Conservation (phyloP, 2,329 filamentous ascomycete genomes). For the Fusarium nisikadoi region DNA sequence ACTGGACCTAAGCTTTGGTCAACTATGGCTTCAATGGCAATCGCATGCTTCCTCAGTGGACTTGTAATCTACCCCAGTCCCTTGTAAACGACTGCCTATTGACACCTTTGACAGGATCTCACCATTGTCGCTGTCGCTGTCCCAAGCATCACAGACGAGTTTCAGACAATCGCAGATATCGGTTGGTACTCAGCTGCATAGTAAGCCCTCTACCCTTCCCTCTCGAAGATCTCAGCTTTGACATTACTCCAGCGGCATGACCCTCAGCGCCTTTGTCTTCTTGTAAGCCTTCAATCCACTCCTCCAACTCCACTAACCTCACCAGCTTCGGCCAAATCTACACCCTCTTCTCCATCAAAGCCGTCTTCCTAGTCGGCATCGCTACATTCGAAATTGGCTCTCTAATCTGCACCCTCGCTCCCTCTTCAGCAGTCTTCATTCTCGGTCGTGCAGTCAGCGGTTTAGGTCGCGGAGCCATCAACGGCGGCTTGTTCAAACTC, state of each 20-base stretch:
- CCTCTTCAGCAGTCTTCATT: conserved; percentile 50
- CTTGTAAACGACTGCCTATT: accelerated
- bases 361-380: conserved; percentile 44
- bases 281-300: not conserved
- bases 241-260: conserved; percentile 31
- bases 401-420: conserved; percentile 50
- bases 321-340: conserved; percentile 47
- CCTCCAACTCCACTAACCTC: not conserved
- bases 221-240: not conserved
- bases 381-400: conserved; percentile 48
- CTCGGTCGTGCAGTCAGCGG: conserved; percentile 52
- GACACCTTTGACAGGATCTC: conserved; percentile 15
- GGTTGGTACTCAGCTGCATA: conserved; percentile 44
- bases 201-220: not conserved
- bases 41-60: conserved; percentile 38
- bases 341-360: conserved; percentile 45
- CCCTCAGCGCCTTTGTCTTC: conserved; percentile 40
- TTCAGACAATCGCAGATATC: conserved; percentile 41
- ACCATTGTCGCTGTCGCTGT: conserved; percentile 39
- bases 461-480: conserved; percentile 45
- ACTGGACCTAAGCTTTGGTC: conserved; percentile 40
- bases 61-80: not conserved
- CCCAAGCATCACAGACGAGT: conserved; percentile 40
- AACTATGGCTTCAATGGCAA: conserved; percentile 40
- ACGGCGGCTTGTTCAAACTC: conserved; percentile 41